Evolutionary conservation across 805 yeast genomes (phyloP).

Genomic region (Teunomyces cretensis): DNA sequence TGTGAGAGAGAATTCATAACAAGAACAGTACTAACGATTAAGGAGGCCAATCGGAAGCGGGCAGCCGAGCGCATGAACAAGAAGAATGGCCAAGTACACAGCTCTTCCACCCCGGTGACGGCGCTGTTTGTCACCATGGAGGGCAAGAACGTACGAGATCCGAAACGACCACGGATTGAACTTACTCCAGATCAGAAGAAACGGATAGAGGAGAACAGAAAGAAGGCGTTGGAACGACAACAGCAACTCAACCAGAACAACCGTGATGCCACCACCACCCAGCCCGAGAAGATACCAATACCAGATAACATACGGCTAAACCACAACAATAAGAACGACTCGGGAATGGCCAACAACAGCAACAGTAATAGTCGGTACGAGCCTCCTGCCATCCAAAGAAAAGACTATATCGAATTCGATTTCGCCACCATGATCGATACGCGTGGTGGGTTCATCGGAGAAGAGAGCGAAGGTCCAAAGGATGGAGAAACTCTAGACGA

Average conservation of each 20-base stretch:
- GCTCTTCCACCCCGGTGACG: neutral
- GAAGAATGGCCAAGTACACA: slow-evolving; percentile 9
- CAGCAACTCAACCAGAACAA: slow-evolving; percentile 32
- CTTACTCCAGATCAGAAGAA: slow-evolving; percentile 51
- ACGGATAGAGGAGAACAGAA: slow-evolving; percentile 52
- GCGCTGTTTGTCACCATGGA: slow-evolving; percentile 4
- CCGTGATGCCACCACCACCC: slow-evolving; percentile 33
- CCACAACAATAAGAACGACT: slow-evolving; percentile 11
- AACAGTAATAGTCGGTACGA: slow-evolving; percentile 9
- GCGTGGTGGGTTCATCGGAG: slow-evolving; percentile 76
- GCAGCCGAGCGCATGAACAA: slow-evolving; percentile 60
- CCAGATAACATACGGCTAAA: slow-evolving; percentile 11
- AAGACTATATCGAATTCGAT: slow-evolving; percentile 81
- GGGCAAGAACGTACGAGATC: slow-evolving; percentile 5
- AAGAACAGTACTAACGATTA: slow-evolving; percentile 11
- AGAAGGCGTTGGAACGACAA: slow-evolving; percentile 48
- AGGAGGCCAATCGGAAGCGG: slow-evolving; percentile 64
- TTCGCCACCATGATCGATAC: slow-evolving; percentile 87
- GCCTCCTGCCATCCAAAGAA: slow-evolving; percentile 46
- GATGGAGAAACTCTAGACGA: slow-evolving; percentile 49
- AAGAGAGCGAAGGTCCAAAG: slow-evolving; percentile 47
- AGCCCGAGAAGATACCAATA: neutral
- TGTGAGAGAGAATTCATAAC: neutral
- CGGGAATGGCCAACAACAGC: slow-evolving; percentile 1
- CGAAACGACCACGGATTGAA: slow-evolving; percentile 24